Base-by-base conservation (phyloP, 176 grass and related monocot species). In the Triticum urartu region DNA sequence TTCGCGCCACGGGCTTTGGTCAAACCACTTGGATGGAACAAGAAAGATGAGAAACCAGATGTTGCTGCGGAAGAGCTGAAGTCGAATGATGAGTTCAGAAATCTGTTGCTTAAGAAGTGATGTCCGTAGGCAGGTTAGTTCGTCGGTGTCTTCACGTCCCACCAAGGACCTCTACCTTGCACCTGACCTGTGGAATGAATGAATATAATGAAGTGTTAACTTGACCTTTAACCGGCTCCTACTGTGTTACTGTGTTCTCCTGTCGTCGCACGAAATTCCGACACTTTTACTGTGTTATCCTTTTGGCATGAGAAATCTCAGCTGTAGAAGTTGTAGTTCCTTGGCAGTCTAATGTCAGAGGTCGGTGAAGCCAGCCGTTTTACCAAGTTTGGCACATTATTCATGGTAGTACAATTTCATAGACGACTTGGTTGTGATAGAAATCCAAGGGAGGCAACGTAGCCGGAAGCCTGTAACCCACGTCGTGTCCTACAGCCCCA, bases 61-160 rank as follows among this genome's bases (percentile, higher is more conserved):
- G 50, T 58, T 82, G 91, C 38, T 2, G 25, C 72, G 40, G 94
- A 90, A 87, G 86, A 92, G 82, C 74, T 92, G 25, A 99, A 99
- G 62, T 99, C 97, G 38, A 99, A 99, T 81, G 92, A 96, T 20
- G 94, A 86, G 11, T 99, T 99, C 45, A 90, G 97, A 92, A 86
- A 95, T 75, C 35, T 99, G 38, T 89, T 96, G 11, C 88, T 96
- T 80, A 99, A 99, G 82, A 94, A 96, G 84, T 92, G 79, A 99
- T 82, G 22, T 36, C 81, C 7, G 25, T 84, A 83, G 42, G 40
- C 59, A 83, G 72, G 77, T 79, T 69, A 77, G 77, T 86, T 66
- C 7, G 12, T 72, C 47, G 36, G 64, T 62, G 39, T 43, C 17
- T 50, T 87, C 64, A 25, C 61, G 36, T 68, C 59, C 43, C 3